phyloP scores from a whole-genome alignment of 805 yeast species.

The Cyberlindnera saturnus region DNA sequence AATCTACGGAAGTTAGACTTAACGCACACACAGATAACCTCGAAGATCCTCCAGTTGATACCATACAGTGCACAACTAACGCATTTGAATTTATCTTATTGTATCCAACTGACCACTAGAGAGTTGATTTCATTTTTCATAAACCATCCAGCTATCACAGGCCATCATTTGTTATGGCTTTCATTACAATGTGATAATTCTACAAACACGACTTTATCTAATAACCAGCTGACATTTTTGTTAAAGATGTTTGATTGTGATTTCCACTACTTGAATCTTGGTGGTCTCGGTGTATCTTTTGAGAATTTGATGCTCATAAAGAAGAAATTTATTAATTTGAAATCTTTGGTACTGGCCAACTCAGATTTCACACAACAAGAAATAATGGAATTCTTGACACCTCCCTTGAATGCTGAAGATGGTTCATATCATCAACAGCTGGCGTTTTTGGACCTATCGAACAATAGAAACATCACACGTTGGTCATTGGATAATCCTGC shows the following conservation, averaged over 20 bases:
- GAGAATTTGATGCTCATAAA: conserved; percentile 33
- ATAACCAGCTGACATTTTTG: conserved; percentile 42
- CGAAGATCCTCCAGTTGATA: conserved; percentile 48
- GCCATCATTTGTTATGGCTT: conserved; percentile 55
- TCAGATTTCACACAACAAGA: conserved; percentile 28
- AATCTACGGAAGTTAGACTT: conserved; percentile 66
- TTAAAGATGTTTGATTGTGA: conserved; percentile 34
- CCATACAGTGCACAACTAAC: conserved; percentile 58
- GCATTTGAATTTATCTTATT: conserved; percentile 63
- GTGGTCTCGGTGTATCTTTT: conserved; percentile 52
- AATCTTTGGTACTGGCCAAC: conserved; percentile 31
- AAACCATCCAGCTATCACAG: conserved; percentile 57
- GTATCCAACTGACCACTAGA: conserved; percentile 64
- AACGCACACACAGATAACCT: conserved; percentile 73
- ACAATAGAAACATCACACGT: conserved; percentile 50
- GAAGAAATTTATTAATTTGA: conserved; percentile 32
- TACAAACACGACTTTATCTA: conserved; percentile 52
- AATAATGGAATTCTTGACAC: conserved; percentile 27
- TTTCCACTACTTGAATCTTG: conserved; percentile 48
- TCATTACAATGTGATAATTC: conserved; percentile 59
- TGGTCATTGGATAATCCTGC: conserved; percentile 51
- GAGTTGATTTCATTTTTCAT: conserved; percentile 65
- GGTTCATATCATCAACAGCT: conserved; percentile 28
- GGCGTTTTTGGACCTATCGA: conserved; percentile 60
- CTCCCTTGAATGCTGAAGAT: conserved; percentile 17